These are phyloP conservation scores for Buxus sempervirens DNA, from an alignment of 164 flowering plant species.

Conservation along the genomic window DNA sequence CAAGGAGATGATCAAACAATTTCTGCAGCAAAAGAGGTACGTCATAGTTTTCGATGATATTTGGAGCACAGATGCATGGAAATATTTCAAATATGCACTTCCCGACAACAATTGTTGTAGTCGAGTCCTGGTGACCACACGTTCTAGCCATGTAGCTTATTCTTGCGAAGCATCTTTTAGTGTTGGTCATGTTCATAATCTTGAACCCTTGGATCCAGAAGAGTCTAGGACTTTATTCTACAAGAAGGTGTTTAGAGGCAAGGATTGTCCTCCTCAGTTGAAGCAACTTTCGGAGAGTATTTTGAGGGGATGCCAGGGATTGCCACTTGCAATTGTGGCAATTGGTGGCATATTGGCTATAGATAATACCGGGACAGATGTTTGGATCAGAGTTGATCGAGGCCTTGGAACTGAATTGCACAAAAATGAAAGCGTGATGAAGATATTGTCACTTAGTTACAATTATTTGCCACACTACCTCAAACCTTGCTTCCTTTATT, in stretches of 20 bases:
- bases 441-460: conserved; percentile 13
- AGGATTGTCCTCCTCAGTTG: conserved; percentile 17
- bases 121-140: conserved; percentile 17
- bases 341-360: conserved; percentile 19
- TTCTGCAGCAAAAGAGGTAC: no score
- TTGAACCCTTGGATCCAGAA: conserved; percentile 7
- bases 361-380: not conserved
- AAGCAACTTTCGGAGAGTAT: conserved; percentile 4
- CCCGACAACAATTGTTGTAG: no score
- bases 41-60: no score
- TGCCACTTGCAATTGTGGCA: conserved; percentile 28
- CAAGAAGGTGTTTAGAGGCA: conserved; percentile 9
- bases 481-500: conserved; percentile 21
- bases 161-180: not conserved
- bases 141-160: not conserved
- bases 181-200: not conserved
- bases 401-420: conserved; percentile 12
- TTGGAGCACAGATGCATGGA: no score
- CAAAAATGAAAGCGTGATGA: not conserved
- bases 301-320: conserved; percentile 22
- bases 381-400: conserved; percentile 12
- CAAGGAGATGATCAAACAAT: no score
- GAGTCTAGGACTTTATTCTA: conserved; percentile 18
- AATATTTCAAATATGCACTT: no score
- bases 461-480: conserved; percentile 20